A percentile compares a stretch with the other conserved stretches of the same genome.
Conservation (phyloP, 2,329 filamentous ascomycete species). For the Allantophomopsis lycopodina region DNA sequence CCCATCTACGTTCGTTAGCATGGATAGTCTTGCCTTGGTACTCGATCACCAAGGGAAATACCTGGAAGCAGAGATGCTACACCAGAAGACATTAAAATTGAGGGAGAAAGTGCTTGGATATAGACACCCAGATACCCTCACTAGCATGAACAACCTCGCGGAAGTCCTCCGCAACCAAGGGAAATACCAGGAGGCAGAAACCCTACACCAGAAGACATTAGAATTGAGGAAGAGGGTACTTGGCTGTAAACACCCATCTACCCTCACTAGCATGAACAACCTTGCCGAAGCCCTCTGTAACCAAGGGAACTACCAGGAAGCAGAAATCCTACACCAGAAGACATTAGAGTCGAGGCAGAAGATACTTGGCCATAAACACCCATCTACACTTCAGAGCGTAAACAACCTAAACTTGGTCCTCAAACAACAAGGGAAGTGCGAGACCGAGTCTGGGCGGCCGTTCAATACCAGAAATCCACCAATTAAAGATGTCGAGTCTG, state of each 20-base stretch:
- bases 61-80: not conserved
- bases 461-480: too few species aligned
- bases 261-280: not conserved
- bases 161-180: not conserved
- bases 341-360: not conserved
- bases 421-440: conserved; percentile 6
- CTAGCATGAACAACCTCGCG: not conserved
- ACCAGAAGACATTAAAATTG: not conserved
- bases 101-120: not conserved
- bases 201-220: not conserved
- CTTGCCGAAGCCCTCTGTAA: not conserved
- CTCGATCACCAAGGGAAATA: not conserved
- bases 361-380: not conserved
- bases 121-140: not conserved
- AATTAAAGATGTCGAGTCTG: too few species aligned
- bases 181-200: not conserved
- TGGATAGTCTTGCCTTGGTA: not conserved
- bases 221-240: not conserved
- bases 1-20: not conserved
- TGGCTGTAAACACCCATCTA: not conserved
- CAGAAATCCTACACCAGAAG: not conserved
- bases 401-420: conserved; percentile 7
- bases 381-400: conserved; percentile 7
- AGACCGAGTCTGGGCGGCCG: too few species aligned
- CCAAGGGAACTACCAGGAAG: not conserved